Conservation (phyloP, 2,329 filamentous ascomycete genomes). For the Sarocladium oryzae region DNA sequence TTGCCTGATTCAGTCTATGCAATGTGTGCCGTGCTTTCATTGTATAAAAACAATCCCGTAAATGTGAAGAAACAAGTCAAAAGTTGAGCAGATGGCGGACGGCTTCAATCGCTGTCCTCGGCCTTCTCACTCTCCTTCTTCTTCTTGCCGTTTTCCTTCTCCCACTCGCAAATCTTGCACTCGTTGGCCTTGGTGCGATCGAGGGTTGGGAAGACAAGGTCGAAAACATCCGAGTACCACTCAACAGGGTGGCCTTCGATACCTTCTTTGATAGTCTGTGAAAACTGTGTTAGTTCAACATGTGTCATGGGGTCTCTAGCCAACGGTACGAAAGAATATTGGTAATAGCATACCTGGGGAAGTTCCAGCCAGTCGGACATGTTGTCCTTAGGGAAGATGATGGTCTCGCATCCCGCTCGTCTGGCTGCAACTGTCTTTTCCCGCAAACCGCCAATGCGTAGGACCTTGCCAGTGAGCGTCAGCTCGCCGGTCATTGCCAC, state of each 20-base stretch:
- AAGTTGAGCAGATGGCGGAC: background rate
- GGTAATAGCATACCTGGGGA: constrained; percentile 67
- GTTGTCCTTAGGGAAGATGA: constrained; percentile 94
- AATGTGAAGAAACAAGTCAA: background rate
- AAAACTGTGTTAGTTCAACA: constrained; percentile 8
- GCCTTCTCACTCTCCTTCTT: constrained; percentile 30
- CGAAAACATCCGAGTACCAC: constrained; percentile 94
- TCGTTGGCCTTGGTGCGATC: constrained; percentile 67
- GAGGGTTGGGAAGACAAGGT: constrained; percentile 78
- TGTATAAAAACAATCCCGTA: background rate
- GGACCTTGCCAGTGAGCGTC: constrained; percentile 92
- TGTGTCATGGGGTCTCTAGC: too few species aligned
- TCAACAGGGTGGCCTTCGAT: constrained; percentile 84
- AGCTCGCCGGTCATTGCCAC: constrained; percentile 98
- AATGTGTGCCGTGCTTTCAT: background rate
- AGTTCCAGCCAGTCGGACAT: constrained; percentile 96
- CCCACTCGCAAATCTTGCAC: constrained; percentile 58
- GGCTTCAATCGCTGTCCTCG: constrained; percentile 27
- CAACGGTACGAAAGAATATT: too few species aligned
- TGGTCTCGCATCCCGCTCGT: constrained; percentile 82
- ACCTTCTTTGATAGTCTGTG: constrained; percentile 93
- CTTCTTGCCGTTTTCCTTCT: constrained; percentile 39
- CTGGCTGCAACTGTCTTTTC: constrained; percentile 97
- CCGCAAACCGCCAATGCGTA: constrained; percentile 85
- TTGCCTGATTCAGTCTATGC: background rate